phyloP scores from a whole-genome alignment of 148 eudicot species.

The Amaranthus hypochondriacus region DNA sequence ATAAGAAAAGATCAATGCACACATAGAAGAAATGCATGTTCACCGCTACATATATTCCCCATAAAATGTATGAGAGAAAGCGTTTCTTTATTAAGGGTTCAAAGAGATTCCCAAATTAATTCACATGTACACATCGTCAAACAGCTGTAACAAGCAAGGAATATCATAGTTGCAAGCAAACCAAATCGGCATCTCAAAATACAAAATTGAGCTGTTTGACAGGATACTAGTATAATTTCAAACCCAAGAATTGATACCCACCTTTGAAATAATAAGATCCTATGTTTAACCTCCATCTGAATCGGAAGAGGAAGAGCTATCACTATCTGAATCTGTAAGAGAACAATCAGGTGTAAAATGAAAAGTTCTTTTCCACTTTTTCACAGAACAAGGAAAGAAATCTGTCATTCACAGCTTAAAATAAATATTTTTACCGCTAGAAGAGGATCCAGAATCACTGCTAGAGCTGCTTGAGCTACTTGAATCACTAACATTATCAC shows the following conservation, averaged over 20 bases:
- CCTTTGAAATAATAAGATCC: slow-evolving; percentile 33
- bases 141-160: neutral
- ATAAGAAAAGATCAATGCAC: neutral
- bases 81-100: neutral
- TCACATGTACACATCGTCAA: neutral
- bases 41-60: no score
- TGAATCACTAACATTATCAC: slow-evolving; percentile 51
- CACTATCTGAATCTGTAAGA: slow-evolving; percentile 76
- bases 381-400: neutral
- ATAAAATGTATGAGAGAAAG: no score
- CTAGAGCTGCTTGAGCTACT: slow-evolving; percentile 95
- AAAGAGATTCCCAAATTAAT: neutral
- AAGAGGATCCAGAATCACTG: slow-evolving; percentile 88
- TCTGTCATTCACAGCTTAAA: neutral
- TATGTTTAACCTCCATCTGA: slow-evolving; percentile 59
- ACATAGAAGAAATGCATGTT: no score
- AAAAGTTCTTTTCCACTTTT: neutral
- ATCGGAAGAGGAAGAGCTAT: slow-evolving; percentile 67
- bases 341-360: slow-evolving; percentile 11
- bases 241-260: slow-evolving; percentile 7
- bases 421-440: slow-evolving; percentile 45
- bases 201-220: neutral
- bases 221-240: no score
- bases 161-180: neutral
- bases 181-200: neutral